Evolutionary conservation across 352 stramenopile genomes (phyloP).

Genomic region (Phytopythium cucurbitacearum): DNA sequence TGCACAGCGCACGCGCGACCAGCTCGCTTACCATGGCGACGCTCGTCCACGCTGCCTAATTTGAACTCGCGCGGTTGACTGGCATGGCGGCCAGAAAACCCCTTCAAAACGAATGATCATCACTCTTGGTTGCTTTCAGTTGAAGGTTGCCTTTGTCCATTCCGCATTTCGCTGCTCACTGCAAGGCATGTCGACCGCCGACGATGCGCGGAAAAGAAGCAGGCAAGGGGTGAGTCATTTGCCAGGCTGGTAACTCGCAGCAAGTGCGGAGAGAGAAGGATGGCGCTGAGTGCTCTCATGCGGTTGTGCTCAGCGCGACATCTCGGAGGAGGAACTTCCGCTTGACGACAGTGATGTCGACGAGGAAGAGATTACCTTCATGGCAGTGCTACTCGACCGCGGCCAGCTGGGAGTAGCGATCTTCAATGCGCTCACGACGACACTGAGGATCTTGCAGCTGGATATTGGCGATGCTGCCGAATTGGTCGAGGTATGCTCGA

Average conservation of each 20-base stretch:
- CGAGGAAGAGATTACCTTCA: slow-evolving; percentile 61
- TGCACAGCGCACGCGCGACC: not conserved
- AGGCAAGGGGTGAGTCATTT: no score
- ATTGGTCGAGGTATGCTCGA: slow-evolving; percentile 34
- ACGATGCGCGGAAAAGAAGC: no score
- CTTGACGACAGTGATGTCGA: slow-evolving; percentile 21
- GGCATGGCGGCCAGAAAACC: not conserved
- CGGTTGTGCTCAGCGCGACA: not conserved
- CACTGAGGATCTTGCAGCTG: slow-evolving; percentile 59
- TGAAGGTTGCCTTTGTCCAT: slow-evolving; percentile 10
- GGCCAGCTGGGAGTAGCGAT: slow-evolving; percentile 65
- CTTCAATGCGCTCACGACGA: slow-evolving; percentile 65
- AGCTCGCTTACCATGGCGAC: not conserved
- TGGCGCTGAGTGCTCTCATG: not conserved
- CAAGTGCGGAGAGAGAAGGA: not conserved
- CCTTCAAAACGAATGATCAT: slow-evolving; percentile 17
- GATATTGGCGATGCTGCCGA: slow-evolving; percentile 30
- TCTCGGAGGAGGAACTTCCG: slow-evolving; percentile 3
- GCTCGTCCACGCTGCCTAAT: no score
- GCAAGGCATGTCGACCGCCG: not conserved
- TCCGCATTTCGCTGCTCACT: slow-evolving; percentile 11
- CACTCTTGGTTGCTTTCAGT: slow-evolving; percentile 4
- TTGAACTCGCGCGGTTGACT: no score
- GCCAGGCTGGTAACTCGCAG: no score
- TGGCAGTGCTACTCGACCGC: slow-evolving; percentile 68